Evolutionary conservation across 2,329 filamentous ascomycete species (phyloP).

Genomic region (Alternaria sp.): DNA sequence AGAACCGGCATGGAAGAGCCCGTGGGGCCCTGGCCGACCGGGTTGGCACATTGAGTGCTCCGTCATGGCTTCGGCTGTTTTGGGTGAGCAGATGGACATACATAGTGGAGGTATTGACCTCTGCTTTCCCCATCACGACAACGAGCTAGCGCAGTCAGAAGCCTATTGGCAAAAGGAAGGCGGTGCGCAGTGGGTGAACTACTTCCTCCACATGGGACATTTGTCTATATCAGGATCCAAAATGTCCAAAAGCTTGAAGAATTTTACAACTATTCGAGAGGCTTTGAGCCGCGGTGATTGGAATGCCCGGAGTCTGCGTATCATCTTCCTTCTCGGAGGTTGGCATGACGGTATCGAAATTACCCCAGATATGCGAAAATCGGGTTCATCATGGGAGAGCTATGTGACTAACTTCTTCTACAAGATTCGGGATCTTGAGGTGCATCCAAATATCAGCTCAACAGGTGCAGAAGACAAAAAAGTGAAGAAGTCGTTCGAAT

Average conservation of each 20-base stretch:
- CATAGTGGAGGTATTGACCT: conserved; percentile 93
- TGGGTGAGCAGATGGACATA: conserved; percentile 87
- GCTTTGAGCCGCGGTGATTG: conserved; percentile 74
- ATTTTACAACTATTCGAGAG: conserved; percentile 91
- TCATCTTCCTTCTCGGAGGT: conserved; percentile 84
- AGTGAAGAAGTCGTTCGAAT: conserved; percentile 60
- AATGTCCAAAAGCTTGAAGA: conserved; percentile 96
- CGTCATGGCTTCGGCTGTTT: conserved; percentile 90
- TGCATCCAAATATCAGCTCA: conserved; percentile 44
- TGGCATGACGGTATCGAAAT: conserved; percentile 96
- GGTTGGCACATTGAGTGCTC: conserved; percentile 99
- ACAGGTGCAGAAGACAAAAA: conserved; percentile 50
- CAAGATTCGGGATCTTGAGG: conserved; percentile 62
- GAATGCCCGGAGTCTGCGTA: conserved; percentile 79
- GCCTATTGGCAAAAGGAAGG: conserved; percentile 71
- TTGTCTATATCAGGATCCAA: conserved; percentile 88
- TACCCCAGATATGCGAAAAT: conserved; percentile 78
- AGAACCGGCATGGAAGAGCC: conserved; percentile 87
- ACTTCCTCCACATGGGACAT: conserved; percentile 96
- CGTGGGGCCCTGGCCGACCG: conserved; percentile 86
- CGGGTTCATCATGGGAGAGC: conserved; percentile 80
- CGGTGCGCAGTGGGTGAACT: conserved; percentile 82
- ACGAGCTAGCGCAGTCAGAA: conserved; percentile 88
- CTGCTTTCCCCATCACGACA: conserved; percentile 80
- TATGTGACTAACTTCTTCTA: conserved; percentile 76